phyloP scores from a whole-genome alignment of 140 eudicot species.

The Flaveria floridana region DNA sequence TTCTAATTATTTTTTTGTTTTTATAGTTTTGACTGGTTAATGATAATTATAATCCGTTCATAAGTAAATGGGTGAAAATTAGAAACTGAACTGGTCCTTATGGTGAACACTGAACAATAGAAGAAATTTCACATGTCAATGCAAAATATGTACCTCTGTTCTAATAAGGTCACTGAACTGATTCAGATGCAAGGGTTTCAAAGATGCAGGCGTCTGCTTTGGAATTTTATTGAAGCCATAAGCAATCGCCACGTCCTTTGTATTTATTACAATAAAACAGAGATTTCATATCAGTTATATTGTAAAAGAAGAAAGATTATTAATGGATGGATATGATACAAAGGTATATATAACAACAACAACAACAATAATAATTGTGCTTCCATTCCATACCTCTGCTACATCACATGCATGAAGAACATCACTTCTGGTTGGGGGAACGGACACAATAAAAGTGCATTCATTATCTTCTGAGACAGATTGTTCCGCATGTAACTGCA shows the following conservation, averaged over 20 bases:
- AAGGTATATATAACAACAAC: background rate
- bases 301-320: background rate
- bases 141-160: slow-evolving; percentile 52
- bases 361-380: background rate
- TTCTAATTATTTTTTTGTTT: background rate
- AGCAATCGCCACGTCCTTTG: slow-evolving; percentile 90
- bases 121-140: background rate
- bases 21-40: background rate
- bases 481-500: slow-evolving; percentile 65
- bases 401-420: slow-evolving; percentile 92
- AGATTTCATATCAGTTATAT: slow-evolving; percentile 15
- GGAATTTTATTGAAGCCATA: slow-evolving; percentile 85
- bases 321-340: background rate
- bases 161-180: slow-evolving; percentile 73
- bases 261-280: slow-evolving; percentile 13
- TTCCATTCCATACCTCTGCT: slow-evolving; percentile 60
- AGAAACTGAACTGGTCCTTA: background rate
- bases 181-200: slow-evolving; percentile 69
- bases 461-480: slow-evolving; percentile 39
- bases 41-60: background rate
- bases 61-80: background rate
- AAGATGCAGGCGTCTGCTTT: slow-evolving; percentile 51
- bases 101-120: background rate
- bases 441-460: slow-evolving; percentile 49
- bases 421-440: slow-evolving; percentile 93